Base-by-base conservation (phyloP, 2,329 filamentous ascomycete species). In the Blumeriella jaapii region DNA sequence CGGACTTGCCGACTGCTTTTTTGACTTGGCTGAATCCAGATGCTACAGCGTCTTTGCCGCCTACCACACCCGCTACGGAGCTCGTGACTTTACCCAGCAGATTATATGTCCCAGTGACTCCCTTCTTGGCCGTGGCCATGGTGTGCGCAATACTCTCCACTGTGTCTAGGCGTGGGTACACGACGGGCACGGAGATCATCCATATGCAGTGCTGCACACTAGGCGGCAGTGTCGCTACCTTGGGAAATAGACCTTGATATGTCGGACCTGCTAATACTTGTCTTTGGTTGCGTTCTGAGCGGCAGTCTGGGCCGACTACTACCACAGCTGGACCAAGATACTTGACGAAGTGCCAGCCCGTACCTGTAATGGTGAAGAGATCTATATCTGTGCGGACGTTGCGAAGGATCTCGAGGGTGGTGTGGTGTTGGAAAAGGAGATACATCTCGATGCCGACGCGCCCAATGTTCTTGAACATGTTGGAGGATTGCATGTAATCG, bases 271-370 rank as follows among this genome's bases (percentile, higher is more conserved):
- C 89, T 70, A 98, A 80, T 36, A 98, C 91, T 51, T 93, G 85
- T 42, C 79, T 78, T 41, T 85, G 84, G 34, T 82, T 94, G 33
- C 91, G 69, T 60, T 98, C 91, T 4, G 87, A 94, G 34, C 91
- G 77, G 48, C 86, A 89, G 58, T 98, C 91, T 2, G 84, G 80
- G 0, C 89, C 91, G 32, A 94, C 79, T 1, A 93, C 80, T 0
- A 85, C 86, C 9, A 98, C 78, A 4, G 83, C 83, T 1, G 91
- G 91, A 0, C 91, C 91, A 5, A 98, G 73, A 51, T 82, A 95
- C 60, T 98, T 98, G 60, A 98, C 75, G 58, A 96, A 98, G 59
- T 98, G 91, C 91, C 91, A 98, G 6, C 91, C 91, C 13, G 82
- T 82, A n/a, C 91, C 89, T 0, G 91, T 96, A 36, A 98, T 80